Evolutionary conservation across 805 yeast genomes (phyloP), one percentile per base, ranked within the genome.

Genomic region (Wickerhamiella cacticola): DNA sequence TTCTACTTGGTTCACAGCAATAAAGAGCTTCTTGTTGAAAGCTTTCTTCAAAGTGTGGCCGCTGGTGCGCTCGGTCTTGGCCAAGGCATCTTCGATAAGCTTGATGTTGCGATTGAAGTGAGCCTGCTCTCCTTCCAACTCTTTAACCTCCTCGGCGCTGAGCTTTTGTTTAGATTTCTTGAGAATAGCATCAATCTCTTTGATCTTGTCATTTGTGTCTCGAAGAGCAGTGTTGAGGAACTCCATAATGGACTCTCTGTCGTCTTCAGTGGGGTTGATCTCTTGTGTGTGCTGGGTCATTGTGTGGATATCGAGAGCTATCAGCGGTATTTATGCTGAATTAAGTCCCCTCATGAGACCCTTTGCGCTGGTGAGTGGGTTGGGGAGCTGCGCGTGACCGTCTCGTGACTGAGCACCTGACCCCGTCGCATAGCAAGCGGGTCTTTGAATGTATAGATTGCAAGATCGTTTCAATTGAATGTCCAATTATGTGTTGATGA

Each of bases 41-140:
- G 57, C 59, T 52, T 56, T 56, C 54, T 55, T 55, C 40, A 56
- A 48, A 33, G 59, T 56, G 22, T 55, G 57, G 41, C 59, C 59
- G 38, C 50, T 50, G n/a, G 59, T 56, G 29, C 52, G 49, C 49
- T 56, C 59, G 21, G 52, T 39, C 51, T 56, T 56, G 41, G 55
- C 41, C 45, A 52, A 22, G 8, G 57, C 58, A 25, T 56, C 59
- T 34, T 55, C 58, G 9, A 56, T 36, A 3, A 51, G 51, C 31
- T 54, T 53, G 41, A 48, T 34, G 48, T 56, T 51, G 12, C 53
- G 49, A 26, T 53, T 45, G 34, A 22, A 50, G 45, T 49, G 49
- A 29, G 47, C 28, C 44, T 52, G 43, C 34, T 54, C 57, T n/a
- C 22, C 29, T 44, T 55, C 56, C 12, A 55, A 48, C 45, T 56